Evolutionary conservation across 768 basidiomycete genomes (phyloP).

Genomic region (Coprinopsis cinerea): DNA sequence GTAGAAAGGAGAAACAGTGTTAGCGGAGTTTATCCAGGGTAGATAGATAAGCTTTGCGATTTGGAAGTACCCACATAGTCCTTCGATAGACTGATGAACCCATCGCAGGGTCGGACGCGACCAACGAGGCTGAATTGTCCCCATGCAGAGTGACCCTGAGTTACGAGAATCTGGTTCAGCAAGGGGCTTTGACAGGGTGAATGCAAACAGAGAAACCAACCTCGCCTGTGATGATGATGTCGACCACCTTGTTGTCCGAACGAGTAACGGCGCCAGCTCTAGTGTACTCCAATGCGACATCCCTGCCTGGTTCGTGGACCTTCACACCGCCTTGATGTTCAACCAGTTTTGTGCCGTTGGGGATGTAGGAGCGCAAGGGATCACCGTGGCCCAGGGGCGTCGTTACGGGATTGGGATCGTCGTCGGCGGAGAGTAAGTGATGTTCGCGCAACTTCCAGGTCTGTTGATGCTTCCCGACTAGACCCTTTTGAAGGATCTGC

Average conservation of each 20-base stretch:
- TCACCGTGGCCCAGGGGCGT: conserved; percentile 50
- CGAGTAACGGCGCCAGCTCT: conserved; percentile 15
- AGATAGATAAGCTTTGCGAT: conserved; percentile 2
- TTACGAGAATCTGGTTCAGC: conserved; percentile 9
- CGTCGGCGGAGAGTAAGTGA: conserved; percentile 39
- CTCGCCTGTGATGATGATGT: conserved; percentile 73
- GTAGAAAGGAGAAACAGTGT: background rate
- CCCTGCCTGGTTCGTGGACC: conserved; percentile 38
- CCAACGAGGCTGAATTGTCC: conserved; percentile 80
- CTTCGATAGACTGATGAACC: conserved; percentile 75
- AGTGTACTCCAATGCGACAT: conserved; percentile 25
- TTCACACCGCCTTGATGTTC: conserved; percentile 45
- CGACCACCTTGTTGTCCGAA: conserved; percentile 24
- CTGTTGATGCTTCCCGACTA: conserved; percentile 80
- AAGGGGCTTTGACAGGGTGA: background rate
- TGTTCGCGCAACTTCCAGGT: conserved; percentile 86
- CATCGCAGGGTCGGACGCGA: conserved; percentile 75
- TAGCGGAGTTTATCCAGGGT: background rate
- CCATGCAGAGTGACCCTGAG: conserved; percentile 86
- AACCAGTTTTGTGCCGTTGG: conserved; percentile 41
- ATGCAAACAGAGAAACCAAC: conserved; percentile 27
- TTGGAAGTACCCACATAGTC: conserved; percentile 58
- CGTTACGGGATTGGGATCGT: conserved; percentile 19
- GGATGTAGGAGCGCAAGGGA: conserved; percentile 57
- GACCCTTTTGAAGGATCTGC: conserved; percentile 59